Evolutionary conservation across 2,329 filamentous ascomycete species (phyloP).

Genomic region (Penicillium sp.): DNA sequence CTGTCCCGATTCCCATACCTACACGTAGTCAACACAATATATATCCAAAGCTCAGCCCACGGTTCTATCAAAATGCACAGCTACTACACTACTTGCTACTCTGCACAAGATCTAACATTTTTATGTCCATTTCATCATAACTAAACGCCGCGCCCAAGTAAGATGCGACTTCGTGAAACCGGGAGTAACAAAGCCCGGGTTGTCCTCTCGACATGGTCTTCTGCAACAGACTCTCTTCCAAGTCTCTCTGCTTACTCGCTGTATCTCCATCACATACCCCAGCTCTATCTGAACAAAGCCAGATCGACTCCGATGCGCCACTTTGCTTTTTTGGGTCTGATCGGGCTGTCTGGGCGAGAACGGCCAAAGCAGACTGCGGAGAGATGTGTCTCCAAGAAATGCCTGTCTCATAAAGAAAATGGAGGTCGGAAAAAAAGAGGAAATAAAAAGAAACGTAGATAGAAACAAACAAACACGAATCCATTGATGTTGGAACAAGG

Average conservation of each 20-base stretch:
- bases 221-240: slow-evolving; percentile 7
- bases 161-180: slow-evolving; percentile 31
- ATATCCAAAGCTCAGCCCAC: too few relatives aligned
- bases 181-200: slow-evolving; percentile 9
- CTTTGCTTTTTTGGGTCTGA: slow-evolving; percentile 22
- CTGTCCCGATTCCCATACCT: too few relatives aligned
- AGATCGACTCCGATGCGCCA: slow-evolving; percentile 38
- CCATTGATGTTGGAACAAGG: slow-evolving; percentile 19
- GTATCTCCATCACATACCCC: slow-evolving; percentile 6
- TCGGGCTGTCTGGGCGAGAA: slow-evolving; percentile 2
- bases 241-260: slow-evolving; percentile 10
- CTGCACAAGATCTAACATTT: slow-evolving; percentile 19
- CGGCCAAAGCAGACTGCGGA: slow-evolving; percentile 11
- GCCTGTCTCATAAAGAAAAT: slow-evolving; percentile 18
- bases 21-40: too few relatives aligned
- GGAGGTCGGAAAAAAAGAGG: slow-evolving; percentile 12
- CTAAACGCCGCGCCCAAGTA: slow-evolving; percentile 28
- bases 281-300: slow-evolving; percentile 27
- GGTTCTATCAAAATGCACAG: background rate
- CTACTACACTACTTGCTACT: background rate
- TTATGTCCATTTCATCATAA: slow-evolving; percentile 38
- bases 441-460: slow-evolving; percentile 16
- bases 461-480: slow-evolving; percentile 20
- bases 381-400: slow-evolving; percentile 3
- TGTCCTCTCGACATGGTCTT: slow-evolving; percentile 7